These are phyloP conservation scores for Pyricularia pennisetigena DNA, from an alignment of 2,329 filamentous ascomycete genomes.

Conservation along the genomic window DNA sequence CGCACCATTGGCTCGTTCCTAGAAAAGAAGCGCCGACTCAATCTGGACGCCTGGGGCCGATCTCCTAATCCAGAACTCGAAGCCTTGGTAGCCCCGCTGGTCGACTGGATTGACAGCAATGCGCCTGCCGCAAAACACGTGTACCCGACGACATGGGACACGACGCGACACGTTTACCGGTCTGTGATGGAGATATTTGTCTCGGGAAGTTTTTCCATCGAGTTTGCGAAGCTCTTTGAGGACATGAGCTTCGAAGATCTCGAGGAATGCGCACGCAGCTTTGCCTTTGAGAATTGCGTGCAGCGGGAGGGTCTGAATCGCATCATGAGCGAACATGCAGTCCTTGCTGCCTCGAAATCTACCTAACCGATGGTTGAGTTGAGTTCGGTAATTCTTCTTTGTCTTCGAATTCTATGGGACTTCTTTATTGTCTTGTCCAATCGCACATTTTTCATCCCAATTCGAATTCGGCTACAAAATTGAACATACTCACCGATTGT, in stretches of 20 bases:
- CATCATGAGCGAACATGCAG: slow-evolving; percentile 6
- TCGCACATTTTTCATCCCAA: not conserved
- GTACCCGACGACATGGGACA: slow-evolving; percentile 16
- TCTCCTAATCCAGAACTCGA: slow-evolving; percentile 25
- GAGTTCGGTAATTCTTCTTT: not conserved
- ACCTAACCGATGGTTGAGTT: not conserved
- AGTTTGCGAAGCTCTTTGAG: slow-evolving; percentile 7
- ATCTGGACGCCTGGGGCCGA: slow-evolving; percentile 46
- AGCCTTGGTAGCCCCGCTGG: slow-evolving; percentile 12
- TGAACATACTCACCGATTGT: not conserved
- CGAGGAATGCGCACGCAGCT: slow-evolving; percentile 7
- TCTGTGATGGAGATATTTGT: slow-evolving; percentile 18
- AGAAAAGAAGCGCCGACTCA: slow-evolving; percentile 42
- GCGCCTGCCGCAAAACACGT: slow-evolving; percentile 12
- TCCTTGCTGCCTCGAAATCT: not conserved
- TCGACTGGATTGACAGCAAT: slow-evolving; percentile 15
- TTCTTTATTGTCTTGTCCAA: not conserved
- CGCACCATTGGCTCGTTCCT: slow-evolving; percentile 39
- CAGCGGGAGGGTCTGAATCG: slow-evolving; percentile 6
- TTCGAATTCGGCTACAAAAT: not conserved
- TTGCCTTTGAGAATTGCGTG: slow-evolving; percentile 7
- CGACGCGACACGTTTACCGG: slow-evolving; percentile 16
- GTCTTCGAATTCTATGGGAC: not conserved
- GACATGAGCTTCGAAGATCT: slow-evolving; percentile 6
- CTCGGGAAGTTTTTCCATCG: slow-evolving; percentile 27